Evolutionary conservation across 1,139 yeast genomes (phyloP), one percentile per base, ranked within the genome.

Genomic region (Lodderomyces theae): DNA sequence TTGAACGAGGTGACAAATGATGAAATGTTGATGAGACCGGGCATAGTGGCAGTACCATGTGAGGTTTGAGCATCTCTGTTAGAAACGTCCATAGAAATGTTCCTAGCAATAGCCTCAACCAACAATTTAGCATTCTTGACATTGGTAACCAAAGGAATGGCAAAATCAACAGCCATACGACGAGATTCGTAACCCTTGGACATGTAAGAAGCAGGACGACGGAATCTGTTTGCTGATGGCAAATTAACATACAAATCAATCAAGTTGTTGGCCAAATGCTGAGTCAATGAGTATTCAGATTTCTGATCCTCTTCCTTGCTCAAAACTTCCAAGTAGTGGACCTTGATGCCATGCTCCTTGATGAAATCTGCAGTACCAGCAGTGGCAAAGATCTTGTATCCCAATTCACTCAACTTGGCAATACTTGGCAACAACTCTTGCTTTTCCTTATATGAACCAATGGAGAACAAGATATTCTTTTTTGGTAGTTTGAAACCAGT

Each of bases 101-200:
- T 69, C 70, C 95, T 77, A 17, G 95, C 77, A 54, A 94, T 69
- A 13, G 98, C 98, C 69, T 92, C 97, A 53, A 92, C 84, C 66
- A 94, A 77, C 53, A 94, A 75, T 70, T 94, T 94, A 50, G 99
- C 99, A 73, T 92, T 83, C 72, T 94, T 94, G 53, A 92, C 98
- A 61, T 94, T 94, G 52, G 99, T 92, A 40, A 94, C 96, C 64
- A 94, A 77, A 40, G 99, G 99, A 61, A 94, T 87, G 41, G 97
- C 90, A 63, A 87, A 94, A 67, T 94, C 99, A 52, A 94, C 97
- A 53, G 99, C 98, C 97, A 94, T 86, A 76, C 99, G 94, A 77
- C 99, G 95, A 42, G 97, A 87, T 68, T 82, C 84, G 77, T 94
- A 94, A 64, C 98, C 99, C 73, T 87, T 89, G 28, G 96, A 87